Evolutionary conservation across 164 flowering plant species (phyloP).

Genomic region (Aristolochia contorta): DNA sequence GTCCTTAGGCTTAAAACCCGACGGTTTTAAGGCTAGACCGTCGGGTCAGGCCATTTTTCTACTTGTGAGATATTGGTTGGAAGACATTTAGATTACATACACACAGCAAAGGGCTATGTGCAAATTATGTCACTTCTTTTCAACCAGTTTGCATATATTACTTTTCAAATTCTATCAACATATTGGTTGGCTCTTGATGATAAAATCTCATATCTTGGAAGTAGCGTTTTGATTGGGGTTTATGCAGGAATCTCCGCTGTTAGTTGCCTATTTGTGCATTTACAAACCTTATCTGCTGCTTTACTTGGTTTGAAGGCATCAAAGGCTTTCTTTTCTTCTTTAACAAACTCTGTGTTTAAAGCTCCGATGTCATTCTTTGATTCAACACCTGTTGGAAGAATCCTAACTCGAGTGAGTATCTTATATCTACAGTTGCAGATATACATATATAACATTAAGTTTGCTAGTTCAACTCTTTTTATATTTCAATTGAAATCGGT

Average conservation of each 20-base stretch:
- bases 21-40: too few species aligned
- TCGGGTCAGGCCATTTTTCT: too few species aligned
- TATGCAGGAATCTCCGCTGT: slow-evolving; percentile 45
- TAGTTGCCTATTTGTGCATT: slow-evolving; percentile 43
- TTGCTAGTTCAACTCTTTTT: background rate
- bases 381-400: slow-evolving; percentile 83
- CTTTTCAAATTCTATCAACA: slow-evolving; percentile 49
- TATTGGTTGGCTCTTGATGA: slow-evolving; percentile 74
- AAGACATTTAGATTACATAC: slow-evolving; percentile 62
- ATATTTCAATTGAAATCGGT: background rate
- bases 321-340: slow-evolving; percentile 52
- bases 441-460: too few species aligned
- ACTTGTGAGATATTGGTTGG: slow-evolving; percentile 70
- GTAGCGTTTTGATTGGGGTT: slow-evolving; percentile 41
- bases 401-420: slow-evolving; percentile 62
- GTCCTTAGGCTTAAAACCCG: too few species aligned
- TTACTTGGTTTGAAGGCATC: slow-evolving; percentile 68
- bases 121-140: slow-evolving; percentile 19
- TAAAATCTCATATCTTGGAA: slow-evolving; percentile 33
- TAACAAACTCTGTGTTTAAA: slow-evolving; percentile 51
- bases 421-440: too few species aligned
- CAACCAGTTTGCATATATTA: slow-evolving; percentile 37
- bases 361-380: slow-evolving; percentile 94
- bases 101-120: slow-evolving; percentile 36
- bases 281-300: slow-evolving; percentile 44